Base-by-base conservation (phyloP, 139 green algal genomes). In the Eudorina sp. region DNA sequence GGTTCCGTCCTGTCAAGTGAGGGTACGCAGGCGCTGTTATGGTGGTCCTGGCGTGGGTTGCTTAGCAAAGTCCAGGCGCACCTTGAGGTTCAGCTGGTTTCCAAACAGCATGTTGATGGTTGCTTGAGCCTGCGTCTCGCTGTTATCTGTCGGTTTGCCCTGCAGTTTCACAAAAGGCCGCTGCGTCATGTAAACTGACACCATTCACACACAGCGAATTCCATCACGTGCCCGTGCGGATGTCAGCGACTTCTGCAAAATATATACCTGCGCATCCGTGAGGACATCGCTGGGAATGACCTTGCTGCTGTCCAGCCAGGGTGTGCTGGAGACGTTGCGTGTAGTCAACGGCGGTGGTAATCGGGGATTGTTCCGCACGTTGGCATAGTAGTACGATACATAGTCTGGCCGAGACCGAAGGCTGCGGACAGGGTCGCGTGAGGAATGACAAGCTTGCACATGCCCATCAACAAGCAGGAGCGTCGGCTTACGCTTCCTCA, bases 301-400 rank as follows among this genome's bases (percentile, higher is more conserved):
- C n/a, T 43, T 64, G 4, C n/a, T 46, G 36, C 53, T 19, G 7
- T 79, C 21, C 0, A 21, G 21, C 34, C 46, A 69, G 31, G 41
- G 41, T 19, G 41, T 27, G 13, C 21, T 43, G 0, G n/a, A n/a
- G n/a, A 38, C 79, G 27, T 58, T 48, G 4, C 66, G 46, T 16
- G 45, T 53, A 7, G 46, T 51, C 1, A 88, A 46, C 0, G 90
- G 90, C 1, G 90, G 90, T 3, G 90, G 85, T 5, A 92, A 74
- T 3, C 90, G 79, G 2, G 90, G 90, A 53, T 92, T 92, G 81
- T 90, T 88, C 36, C 88, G 85, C 9, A 68, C 62, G 75, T 92
- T 89, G 1, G 62, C 36, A 25, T 92, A 91, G 38, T 92, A 92
- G 51, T 88, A 92, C 1, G 60, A 36, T 2, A 69, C 48, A 27